phyloP scores from a whole-genome alignment of 179 eudicot species.

The Silene coronaria region DNA sequence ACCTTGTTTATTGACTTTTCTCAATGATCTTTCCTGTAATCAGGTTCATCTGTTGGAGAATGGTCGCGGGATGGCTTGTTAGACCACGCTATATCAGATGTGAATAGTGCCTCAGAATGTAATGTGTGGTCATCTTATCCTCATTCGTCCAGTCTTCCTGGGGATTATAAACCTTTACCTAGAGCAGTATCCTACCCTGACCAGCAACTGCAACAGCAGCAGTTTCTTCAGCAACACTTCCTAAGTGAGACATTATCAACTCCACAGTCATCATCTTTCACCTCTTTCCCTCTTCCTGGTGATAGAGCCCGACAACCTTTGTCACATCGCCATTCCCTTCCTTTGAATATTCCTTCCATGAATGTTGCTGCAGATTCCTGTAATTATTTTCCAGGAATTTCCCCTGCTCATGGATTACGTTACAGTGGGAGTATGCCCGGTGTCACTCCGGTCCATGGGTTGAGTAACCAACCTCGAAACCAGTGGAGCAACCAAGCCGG shows the following conservation, averaged over 20 bases:
- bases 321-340: slow-evolving; percentile 44
- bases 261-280: slow-evolving; percentile 51
- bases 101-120: slow-evolving; percentile 42
- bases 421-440: slow-evolving; percentile 30
- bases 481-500: slow-evolving; percentile 40
- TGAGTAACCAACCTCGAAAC: slow-evolving; percentile 25
- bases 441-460: slow-evolving; percentile 26
- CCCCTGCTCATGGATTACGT: slow-evolving; percentile 24
- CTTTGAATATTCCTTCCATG: slow-evolving; percentile 45
- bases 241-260: slow-evolving; percentile 39
- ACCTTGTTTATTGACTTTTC: background rate
- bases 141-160: slow-evolving; percentile 38
- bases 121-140: slow-evolving; percentile 76
- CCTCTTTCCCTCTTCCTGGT: slow-evolving; percentile 58
- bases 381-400: slow-evolving; percentile 25
- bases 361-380: slow-evolving; percentile 41
- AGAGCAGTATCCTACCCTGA: slow-evolving; percentile 55
- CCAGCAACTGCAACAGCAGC: slow-evolving; percentile 47
- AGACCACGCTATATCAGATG: slow-evolving; percentile 46
- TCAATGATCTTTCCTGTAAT: slow-evolving; percentile 6
- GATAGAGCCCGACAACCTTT: slow-evolving; percentile 43
- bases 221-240: slow-evolving; percentile 43
- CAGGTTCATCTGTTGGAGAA: slow-evolving; percentile 71
- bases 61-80: slow-evolving; percentile 57
- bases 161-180: slow-evolving; percentile 46